phyloP scores from a whole-genome alignment of 2,329 filamentous ascomycete genomes.

The Penicillium brevicompactum region DNA sequence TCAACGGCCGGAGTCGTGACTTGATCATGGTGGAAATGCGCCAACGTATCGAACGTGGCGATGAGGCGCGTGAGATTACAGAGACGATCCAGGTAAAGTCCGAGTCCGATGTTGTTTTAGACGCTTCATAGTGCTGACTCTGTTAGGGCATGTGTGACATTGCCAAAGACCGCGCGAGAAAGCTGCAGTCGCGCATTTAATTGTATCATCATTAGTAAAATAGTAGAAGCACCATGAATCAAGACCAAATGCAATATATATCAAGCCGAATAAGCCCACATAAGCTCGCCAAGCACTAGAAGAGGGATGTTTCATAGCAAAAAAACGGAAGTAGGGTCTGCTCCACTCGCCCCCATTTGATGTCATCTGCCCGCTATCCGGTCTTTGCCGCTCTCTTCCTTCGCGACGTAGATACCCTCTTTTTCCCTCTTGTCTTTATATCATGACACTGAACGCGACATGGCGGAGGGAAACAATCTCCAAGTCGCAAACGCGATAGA shows the following conservation, averaged over 20 bases:
- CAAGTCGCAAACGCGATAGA: conserved; percentile 25
- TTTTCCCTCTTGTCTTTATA: neutral
- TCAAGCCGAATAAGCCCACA: too few species aligned
- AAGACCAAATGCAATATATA: too few species aligned
- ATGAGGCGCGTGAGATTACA: conserved; percentile 67
- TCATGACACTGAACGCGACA: conserved; percentile 29
- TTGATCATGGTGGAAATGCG: conserved; percentile 84
- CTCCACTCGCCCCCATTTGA: conserved; percentile 23
- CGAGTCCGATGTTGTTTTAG: neutral
- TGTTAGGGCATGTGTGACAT: conserved; percentile 87
- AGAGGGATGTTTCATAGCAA: too few species aligned
- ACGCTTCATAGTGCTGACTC: conserved; percentile 3
- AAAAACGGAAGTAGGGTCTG: neutral
- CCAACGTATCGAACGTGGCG: conserved; percentile 67
- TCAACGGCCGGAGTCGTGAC: conserved; percentile 74
- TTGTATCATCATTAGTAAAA: neutral
- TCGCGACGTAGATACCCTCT: neutral
- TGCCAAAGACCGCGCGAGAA: conserved; percentile 74
- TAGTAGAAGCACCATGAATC: too few species aligned
- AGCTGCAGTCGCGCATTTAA: conserved; percentile 49
- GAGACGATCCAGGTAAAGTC: conserved; percentile 70
- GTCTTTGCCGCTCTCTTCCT: conserved; percentile 21
- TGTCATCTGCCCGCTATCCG: conserved; percentile 30
- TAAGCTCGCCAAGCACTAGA: neutral
- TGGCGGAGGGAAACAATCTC: conserved; percentile 37